Evolutionary conservation across 306 rosid genomes (phyloP).

Genomic region (Dryas alaskensis): DNA sequence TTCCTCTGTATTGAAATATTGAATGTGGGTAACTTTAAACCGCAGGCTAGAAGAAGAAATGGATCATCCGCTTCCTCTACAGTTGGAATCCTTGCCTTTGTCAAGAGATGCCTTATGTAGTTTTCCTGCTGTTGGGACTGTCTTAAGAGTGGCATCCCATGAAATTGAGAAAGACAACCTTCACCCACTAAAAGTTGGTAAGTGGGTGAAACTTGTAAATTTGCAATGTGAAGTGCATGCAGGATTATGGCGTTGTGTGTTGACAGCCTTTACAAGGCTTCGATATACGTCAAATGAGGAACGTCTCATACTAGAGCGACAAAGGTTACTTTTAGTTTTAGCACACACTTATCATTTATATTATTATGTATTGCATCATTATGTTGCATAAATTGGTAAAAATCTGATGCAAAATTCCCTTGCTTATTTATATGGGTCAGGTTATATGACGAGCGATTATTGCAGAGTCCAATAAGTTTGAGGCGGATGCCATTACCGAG

Average conservation of each 20-base stretch:
- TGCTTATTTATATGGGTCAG: constrained; percentile 29
- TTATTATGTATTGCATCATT: not conserved
- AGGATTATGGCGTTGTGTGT: constrained; percentile 59
- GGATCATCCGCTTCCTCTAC: constrained; percentile 43
- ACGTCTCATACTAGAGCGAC: constrained; percentile 33
- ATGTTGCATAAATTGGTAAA: not conserved
- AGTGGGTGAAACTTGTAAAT: constrained; percentile 60
- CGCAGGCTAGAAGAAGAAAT: constrained; percentile 61
- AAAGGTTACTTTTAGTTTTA: constrained; percentile 46
- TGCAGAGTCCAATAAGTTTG: not conserved
- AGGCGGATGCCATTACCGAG: constrained; percentile 40
- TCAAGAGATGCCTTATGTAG: constrained; percentile 44
- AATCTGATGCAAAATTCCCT: not conserved
- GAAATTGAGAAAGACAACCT: constrained; percentile 30
- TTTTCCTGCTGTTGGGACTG: constrained; percentile 56
- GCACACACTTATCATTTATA: not conserved
- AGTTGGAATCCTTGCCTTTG: constrained; percentile 35
- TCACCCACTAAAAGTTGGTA: constrained; percentile 28
- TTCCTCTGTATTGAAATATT: not conserved
- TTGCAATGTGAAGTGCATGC: constrained; percentile 40
- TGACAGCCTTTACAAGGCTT: constrained; percentile 47
- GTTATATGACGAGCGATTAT: constrained; percentile 39
- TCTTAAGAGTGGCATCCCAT: constrained; percentile 41
- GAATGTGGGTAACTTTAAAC: constrained; percentile 17
- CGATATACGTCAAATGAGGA: constrained; percentile 44